Percentiles rank a stretch among this genome's conserved stretches.
These are phyloP conservation scores for Akanthomyces muscarius DNA, from an alignment of 2,329 filamentous ascomycete genomes.

Conservation along the genomic window DNA sequence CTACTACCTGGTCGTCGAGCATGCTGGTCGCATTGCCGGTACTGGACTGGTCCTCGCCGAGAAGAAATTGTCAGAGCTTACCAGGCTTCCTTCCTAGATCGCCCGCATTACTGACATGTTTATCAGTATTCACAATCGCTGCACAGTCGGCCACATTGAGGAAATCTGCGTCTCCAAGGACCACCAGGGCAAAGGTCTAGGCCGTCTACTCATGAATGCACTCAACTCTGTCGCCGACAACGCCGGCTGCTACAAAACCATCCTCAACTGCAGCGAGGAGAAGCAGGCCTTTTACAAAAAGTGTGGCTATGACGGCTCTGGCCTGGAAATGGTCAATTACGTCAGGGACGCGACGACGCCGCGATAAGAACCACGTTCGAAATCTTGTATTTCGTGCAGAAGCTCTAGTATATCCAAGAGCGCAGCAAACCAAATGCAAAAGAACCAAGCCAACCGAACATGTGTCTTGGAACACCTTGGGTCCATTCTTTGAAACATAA, in stretches of 20 bases:
- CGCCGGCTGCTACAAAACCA: conserved; percentile 77
- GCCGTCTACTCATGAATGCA: conserved; percentile 71
- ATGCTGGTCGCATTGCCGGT: conserved; percentile 61
- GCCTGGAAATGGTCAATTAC: conserved; percentile 18
- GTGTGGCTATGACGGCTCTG: conserved; percentile 23
- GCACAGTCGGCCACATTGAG: conserved; percentile 74
- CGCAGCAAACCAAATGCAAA: not conserved
- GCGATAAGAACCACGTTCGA: not conserved
- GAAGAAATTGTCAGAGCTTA: conserved; percentile 60
- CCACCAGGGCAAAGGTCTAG: conserved; percentile 78
- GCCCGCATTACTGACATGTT: not conserved
- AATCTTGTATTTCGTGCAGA: not conserved
- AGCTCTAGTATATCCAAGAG: not conserved
- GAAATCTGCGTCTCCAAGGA: conserved; percentile 77
- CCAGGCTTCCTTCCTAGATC: not conserved
- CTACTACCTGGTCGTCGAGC: conserved; percentile 67
- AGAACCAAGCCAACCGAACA: not conserved
- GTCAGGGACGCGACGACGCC: conserved; percentile 8
- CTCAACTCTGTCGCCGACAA: conserved; percentile 68
- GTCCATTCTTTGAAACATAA: not conserved
- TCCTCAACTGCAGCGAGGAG: conserved; percentile 69
- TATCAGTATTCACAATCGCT: conserved; percentile 60
- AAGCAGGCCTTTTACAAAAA: conserved; percentile 72
- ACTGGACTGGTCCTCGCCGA: conserved; percentile 75
- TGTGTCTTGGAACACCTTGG: not conserved